A percentile compares a stretch with the other conserved stretches of the same genome.
Conservation (phyloP, 768 basidiomycete species). For the Termitomyces heimii region DNA sequence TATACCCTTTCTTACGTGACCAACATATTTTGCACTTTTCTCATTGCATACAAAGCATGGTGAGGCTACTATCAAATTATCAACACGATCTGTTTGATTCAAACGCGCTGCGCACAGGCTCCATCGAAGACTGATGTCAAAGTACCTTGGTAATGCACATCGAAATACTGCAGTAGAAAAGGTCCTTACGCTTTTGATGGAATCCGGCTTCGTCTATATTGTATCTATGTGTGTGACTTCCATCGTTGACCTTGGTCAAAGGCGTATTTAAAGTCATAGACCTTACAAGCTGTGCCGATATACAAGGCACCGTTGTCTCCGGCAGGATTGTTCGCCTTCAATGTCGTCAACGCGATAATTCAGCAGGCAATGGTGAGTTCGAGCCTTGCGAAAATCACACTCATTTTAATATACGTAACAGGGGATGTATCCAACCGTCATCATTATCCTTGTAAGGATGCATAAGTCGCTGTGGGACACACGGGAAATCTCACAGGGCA, state of each 20-base stretch:
- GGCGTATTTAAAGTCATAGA: slow-evolving; percentile 10
- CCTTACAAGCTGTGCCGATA: slow-evolving; percentile 24
- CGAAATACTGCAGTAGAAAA: slow-evolving; percentile 21
- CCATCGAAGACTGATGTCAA: slow-evolving; percentile 18
- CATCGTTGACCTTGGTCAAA: neutral
- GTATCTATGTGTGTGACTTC: slow-evolving; percentile 18
- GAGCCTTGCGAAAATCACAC: neutral
- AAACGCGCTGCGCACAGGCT: slow-evolving; percentile 7
- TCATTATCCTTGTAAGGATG: slow-evolving; percentile 23
- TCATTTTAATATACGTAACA: neutral
- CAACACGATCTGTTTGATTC: neutral
- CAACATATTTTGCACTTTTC: slow-evolving; percentile 21
- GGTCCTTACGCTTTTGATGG: slow-evolving; percentile 20
- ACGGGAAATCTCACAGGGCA: slow-evolving; percentile 10
- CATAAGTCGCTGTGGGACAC: slow-evolving; percentile 23
- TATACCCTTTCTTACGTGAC: slow-evolving; percentile 24
- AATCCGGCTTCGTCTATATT: slow-evolving; percentile 23
- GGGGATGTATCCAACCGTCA: slow-evolving; percentile 25
- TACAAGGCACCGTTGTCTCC: slow-evolving; percentile 19
- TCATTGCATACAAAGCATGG: slow-evolving; percentile 24
- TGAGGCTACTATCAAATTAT: neutral
- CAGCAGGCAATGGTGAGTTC: slow-evolving; percentile 13
- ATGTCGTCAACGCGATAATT: slow-evolving; percentile 23
- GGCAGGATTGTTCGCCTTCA: slow-evolving; percentile 17
- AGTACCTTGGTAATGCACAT: slow-evolving; percentile 19